Evolutionary conservation across 2,329 filamentous ascomycete genomes (phyloP).

Genomic region (Phyllosticta paracitricarpa): DNA sequence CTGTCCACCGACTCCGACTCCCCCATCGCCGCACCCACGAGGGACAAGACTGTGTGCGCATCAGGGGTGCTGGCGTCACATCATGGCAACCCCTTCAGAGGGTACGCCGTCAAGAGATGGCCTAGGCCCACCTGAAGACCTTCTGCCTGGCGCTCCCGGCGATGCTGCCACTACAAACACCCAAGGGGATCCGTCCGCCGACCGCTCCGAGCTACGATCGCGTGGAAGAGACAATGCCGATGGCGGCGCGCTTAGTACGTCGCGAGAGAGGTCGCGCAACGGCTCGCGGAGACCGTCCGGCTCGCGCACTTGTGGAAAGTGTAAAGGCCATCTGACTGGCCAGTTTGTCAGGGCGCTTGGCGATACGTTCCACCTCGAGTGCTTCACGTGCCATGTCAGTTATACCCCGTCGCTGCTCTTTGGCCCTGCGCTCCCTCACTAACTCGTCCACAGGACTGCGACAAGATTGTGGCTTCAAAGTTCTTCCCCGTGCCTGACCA

Average conservation of each 20-base stretch:
- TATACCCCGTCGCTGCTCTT: background rate
- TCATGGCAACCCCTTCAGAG: conserved; percentile 10
- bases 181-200: background rate
- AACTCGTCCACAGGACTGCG: conserved; percentile 62
- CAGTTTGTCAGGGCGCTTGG: conserved; percentile 93
- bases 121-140: conserved; percentile 2
- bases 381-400: conserved; percentile 89
- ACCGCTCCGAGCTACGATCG: conserved; percentile 12
- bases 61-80: background rate
- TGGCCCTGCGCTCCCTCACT: conserved; percentile 9
- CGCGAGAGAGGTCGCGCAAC: conserved; percentile 22
- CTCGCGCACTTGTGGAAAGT: conserved; percentile 61
- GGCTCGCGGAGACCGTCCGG: conserved; percentile 25
- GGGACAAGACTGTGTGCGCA: background rate
- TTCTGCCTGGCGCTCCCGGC: background rate
- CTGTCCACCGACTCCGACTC: background rate
- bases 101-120: conserved; percentile 9
- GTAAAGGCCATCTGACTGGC: conserved; percentile 74
- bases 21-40: background rate
- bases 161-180: background rate
- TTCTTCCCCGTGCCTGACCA: conserved; percentile 97
- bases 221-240: conserved; percentile 17
- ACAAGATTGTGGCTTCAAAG: conserved; percentile 93
- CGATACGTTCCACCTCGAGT: conserved; percentile 92
- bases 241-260: conserved; percentile 17